Base-by-base conservation (phyloP, 345 rosid species). In the Populus davidiana region DNA sequence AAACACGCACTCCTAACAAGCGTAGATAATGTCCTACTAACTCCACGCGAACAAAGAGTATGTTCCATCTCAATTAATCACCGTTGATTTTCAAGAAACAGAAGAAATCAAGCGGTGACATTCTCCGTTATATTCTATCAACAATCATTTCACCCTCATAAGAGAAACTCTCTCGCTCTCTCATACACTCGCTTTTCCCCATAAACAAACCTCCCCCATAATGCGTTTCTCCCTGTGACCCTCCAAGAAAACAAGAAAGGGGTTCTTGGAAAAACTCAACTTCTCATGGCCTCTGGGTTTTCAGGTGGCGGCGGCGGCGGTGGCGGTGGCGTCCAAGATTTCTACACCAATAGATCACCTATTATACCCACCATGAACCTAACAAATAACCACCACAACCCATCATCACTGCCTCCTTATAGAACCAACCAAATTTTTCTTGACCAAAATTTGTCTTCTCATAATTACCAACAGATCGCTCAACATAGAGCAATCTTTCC, bases 211-310 rank as follows among this genome's bases (percentile, higher is more conserved):
- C 38, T 65, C 38, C 41, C 63, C 83, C 12, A 41, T 41, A 41
- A 86, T 86, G 91, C 83, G 87, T 85, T 82, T 80, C 76, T 65
- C 35, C 20, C 59, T 36, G 52, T 71, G 38, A 63, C 67, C 78
- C 77, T 71, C 75, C 5, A 20, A 61, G 35, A 61, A 35, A 49
- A 67, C 59, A 64, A 29, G 68, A 43, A 56, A 14, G 43, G 61
- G 61, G 44, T 52, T 52, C 59, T 20, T 52, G 59, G 59, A 18
- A 59, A 25, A 59, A n/a, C 25, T 59, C 64, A 4, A 25, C 6
- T 27, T 8, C 64, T 20, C 71, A 95, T 95, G 99, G 87, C 96
- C 29, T 95, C 98, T 81, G 97, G 94, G 36, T 93, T 86, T 61
- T 71, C 95, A 76, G 92, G 97, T 54, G 92, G 95, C 0, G 59